Percentiles rank a stretch among this genome's conserved stretches.
phyloP scores from a whole-genome alignment of 495 filamentous ascomycete genomes.

The Podospora australis region DNA sequence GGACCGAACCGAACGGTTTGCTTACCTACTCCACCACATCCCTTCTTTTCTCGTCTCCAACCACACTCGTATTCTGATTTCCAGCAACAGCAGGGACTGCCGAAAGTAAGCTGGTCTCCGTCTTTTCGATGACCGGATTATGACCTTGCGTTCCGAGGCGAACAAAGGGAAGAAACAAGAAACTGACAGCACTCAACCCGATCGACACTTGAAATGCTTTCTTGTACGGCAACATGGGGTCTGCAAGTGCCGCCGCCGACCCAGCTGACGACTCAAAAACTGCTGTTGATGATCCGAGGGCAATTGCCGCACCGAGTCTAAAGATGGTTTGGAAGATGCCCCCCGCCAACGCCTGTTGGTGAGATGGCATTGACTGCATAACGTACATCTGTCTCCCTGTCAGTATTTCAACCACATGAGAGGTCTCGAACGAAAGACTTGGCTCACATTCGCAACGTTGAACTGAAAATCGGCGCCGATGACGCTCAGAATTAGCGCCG shows the following conservation, averaged over 20 bases:
- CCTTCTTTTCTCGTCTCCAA: too few species aligned
- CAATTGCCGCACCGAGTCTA: conserved; percentile 44
- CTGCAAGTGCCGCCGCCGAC: conserved; percentile 26
- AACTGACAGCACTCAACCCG: conserved; percentile 44
- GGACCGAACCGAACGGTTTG: too few species aligned
- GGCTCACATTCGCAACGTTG: conserved; percentile 53
- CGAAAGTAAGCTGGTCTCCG: neutral
- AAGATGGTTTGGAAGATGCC: conserved; percentile 54
- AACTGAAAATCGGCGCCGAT: conserved; percentile 57
- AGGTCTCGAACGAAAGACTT: neutral
- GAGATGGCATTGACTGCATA: conserved; percentile 46
- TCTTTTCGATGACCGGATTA: conserved; percentile 11
- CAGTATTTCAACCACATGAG: neutral
- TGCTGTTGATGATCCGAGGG: conserved; percentile 47
- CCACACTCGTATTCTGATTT: too few species aligned
- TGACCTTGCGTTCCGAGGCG: conserved; percentile 40
- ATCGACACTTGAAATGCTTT: conserved; percentile 51
- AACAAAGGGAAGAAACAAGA: conserved; percentile 36
- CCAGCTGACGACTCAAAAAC: conserved; percentile 34
- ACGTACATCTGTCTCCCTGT: conserved; percentile 41
- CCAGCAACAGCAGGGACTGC: neutral
- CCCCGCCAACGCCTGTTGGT: conserved; percentile 52
- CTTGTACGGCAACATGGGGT: conserved; percentile 34
- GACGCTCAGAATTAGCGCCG: conserved; percentile 45
- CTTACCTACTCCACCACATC: too few species aligned